phyloP scores from a whole-genome alignment of 805 yeast species.

The Starmerella riodocensis region DNA sequence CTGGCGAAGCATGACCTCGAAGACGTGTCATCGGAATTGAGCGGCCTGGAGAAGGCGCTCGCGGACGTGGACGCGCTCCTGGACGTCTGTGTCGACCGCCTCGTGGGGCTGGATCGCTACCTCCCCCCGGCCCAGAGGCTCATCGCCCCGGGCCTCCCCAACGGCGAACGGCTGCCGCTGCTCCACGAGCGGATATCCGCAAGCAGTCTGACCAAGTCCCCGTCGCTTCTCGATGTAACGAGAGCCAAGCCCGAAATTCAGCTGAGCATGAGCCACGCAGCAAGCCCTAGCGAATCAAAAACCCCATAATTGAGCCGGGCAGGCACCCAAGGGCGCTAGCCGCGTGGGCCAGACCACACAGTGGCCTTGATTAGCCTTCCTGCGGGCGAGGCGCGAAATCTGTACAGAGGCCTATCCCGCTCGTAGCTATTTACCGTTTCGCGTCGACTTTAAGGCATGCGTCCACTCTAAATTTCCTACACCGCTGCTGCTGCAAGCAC shows the following conservation, averaged over 20 bases:
- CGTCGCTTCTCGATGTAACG: neutral
- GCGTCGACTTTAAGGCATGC: too few species aligned
- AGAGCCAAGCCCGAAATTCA: neutral
- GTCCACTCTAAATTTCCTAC: too few species aligned
- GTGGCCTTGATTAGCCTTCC: too few species aligned
- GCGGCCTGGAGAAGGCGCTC: constrained; percentile 3
- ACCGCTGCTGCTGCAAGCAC: too few species aligned
- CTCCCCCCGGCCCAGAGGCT: constrained; percentile 8
- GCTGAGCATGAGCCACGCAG: neutral
- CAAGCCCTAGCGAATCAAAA: neutral
- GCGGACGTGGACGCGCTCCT: constrained; percentile 1
- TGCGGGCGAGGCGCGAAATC: too few species aligned
- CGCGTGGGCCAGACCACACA: neutral
- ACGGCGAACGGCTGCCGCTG: constrained; percentile 1
- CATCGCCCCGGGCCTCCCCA: constrained; percentile 1
- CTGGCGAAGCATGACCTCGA: neutral
- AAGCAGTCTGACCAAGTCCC: neutral
- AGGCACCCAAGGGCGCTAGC: neutral
- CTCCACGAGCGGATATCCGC: constrained; percentile 1
- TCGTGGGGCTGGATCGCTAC: constrained; percentile 2
- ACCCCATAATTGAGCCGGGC: neutral
- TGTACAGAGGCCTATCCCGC: too few species aligned
- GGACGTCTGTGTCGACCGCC: constrained; percentile 4
- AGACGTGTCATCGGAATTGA: neutral
- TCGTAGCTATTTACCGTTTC: too few species aligned